Evolutionary conservation across 2,329 filamentous ascomycete species (phyloP).

Genomic region (Penicillium sp.): DNA sequence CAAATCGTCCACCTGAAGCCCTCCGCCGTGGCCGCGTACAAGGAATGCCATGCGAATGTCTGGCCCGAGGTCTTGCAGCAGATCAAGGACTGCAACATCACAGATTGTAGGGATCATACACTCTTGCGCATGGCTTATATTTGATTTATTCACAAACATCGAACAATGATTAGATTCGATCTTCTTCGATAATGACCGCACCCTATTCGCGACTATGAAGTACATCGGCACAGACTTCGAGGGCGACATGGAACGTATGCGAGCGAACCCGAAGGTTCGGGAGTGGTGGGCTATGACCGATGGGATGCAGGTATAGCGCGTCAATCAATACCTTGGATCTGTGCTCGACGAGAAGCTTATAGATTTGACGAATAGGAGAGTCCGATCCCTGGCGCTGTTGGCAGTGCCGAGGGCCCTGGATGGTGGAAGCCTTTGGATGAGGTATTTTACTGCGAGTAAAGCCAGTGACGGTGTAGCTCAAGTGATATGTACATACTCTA

Average conservation of each 20-base stretch:
- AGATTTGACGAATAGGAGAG: conserved; percentile 24
- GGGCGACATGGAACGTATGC: conserved; percentile 74
- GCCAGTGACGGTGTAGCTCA: neutral
- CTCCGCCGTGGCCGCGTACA: conserved; percentile 66
- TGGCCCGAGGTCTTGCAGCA: conserved; percentile 76
- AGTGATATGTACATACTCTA: neutral
- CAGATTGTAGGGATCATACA: conserved; percentile 58
- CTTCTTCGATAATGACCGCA: conserved; percentile 67
- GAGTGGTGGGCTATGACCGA: conserved; percentile 84
- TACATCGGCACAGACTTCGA: conserved; percentile 72
- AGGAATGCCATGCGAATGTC: conserved; percentile 68
- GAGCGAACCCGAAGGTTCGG: conserved; percentile 66
- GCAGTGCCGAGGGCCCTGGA: conserved; percentile 35
- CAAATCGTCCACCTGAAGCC: conserved; percentile 72
- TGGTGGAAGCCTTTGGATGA: conserved; percentile 39
- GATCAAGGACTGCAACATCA: conserved; percentile 72
- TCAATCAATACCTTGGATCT: neutral
- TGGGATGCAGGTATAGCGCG: conserved; percentile 58
- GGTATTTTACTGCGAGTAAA: conserved; percentile 33
- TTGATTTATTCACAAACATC: neutral
- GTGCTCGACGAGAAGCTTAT: conserved; percentile 3
- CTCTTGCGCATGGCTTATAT: neutral
- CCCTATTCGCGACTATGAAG: conserved; percentile 74
- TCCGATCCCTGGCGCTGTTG: conserved; percentile 29
- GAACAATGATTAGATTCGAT: conserved; percentile 56